Base-by-base conservation (phyloP, 2,329 filamentous ascomycete genomes). In the Waltergamsia citrina region DNA sequence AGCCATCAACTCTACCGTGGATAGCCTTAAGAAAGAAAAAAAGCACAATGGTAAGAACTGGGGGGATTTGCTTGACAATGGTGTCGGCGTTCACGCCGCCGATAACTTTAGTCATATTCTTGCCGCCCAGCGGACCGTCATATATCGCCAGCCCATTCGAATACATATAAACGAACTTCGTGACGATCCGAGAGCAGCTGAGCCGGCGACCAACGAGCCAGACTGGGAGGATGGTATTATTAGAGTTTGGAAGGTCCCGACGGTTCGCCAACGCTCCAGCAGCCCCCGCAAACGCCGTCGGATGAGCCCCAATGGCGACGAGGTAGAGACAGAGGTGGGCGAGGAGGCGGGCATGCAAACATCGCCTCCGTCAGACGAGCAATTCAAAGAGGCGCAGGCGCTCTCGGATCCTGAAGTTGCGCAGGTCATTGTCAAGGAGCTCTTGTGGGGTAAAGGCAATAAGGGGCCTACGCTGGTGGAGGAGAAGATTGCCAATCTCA, bases 111-210 rank as follows among this genome's bases (percentile, higher is more conserved):
- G 78, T 29, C 81, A 95, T 50, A 69, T 76, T 6, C 57, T 98
- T 37, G 88, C 86, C n/a, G 85, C 87, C 1, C 80, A 82, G 12
- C 74, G 92, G 29, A 67, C 79, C 21, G 94, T 94, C 56, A 76
- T 96, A 32, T 90, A 95, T 47, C 74, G 92, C 24, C 87, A 85
- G 46, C 81, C 85, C 1, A 70, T 94, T 51, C 81, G 81, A 0
- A 59, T 95, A n/a, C 63, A 62, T 21, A 68, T 81, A 2, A 67
- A 75, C 41, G 92, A 98, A 55, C 71, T 84, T 32, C 59, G 63
- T 26, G 45, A 59, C 8, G 64, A 71, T 34, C 55, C 60, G 6
- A 53, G 62, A 7, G 34, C 43, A 6, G 40, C 41, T 3, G 39
- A 43, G n/a, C 35, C 48, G 12, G 26, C 42, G 3, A 47, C 50